A percentile compares a stretch with the other conserved stretches of the same genome.
Evolutionary conservation across 768 basidiomycete genomes (phyloP).

Genomic region (Pleurotus tuber-regium): DNA sequence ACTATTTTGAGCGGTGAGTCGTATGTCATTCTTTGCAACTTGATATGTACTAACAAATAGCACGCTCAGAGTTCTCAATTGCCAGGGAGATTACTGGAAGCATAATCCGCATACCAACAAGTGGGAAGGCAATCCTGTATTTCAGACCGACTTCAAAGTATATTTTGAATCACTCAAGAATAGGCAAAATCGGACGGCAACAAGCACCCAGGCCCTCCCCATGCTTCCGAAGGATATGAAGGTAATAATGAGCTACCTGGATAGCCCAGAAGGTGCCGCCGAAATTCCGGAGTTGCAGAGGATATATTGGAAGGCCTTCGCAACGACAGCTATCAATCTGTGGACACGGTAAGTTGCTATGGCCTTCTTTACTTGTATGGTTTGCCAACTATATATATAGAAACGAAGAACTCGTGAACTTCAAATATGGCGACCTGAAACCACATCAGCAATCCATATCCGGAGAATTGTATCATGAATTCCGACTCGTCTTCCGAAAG

Average conservation of each 20-base stretch:
- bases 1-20: slow-evolving; percentile 17
- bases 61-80: slow-evolving; percentile 13
- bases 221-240: slow-evolving; percentile 12
- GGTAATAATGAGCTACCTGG: slow-evolving; percentile 7
- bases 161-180: slow-evolving; percentile 12
- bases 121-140: slow-evolving; percentile 20
- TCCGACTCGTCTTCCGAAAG: slow-evolving; percentile 18
- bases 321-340: slow-evolving; percentile 16
- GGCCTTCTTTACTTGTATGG: too few relatives aligned
- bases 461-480: slow-evolving; percentile 12
- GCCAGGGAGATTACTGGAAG: slow-evolving; percentile 19
- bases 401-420: slow-evolving; percentile 18
- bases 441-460: slow-evolving; percentile 12
- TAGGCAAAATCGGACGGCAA: slow-evolving; percentile 10
- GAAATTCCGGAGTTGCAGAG: slow-evolving; percentile 9
- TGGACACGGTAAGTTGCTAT: slow-evolving; percentile 15
- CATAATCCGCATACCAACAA: slow-evolving; percentile 12
- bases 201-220: slow-evolving; percentile 7
- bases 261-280: background rate
- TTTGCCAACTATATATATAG: slow-evolving; percentile 7
- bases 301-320: slow-evolving; percentile 18
- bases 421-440: slow-evolving; percentile 13
- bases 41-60: background rate
- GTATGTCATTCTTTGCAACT: background rate
- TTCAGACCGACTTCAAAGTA: slow-evolving; percentile 13